A percentile compares a stretch with the other conserved stretches of the same genome.
Evolutionary conservation across 257 asterid genomes (phyloP).

Genomic region (Solanum habrochaites): DNA sequence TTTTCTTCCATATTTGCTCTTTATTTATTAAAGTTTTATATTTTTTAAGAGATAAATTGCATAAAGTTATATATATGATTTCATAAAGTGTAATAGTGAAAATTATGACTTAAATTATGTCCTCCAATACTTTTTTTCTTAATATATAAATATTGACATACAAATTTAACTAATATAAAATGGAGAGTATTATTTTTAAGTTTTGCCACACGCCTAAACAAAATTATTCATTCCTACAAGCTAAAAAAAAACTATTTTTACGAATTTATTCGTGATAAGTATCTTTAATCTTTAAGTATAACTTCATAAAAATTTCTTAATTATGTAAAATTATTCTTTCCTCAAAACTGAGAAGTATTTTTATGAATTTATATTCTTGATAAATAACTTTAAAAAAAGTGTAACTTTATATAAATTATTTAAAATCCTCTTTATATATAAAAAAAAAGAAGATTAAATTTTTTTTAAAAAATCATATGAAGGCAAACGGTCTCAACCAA

Average conservation of each 20-base stretch:
- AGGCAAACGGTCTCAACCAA: background rate
- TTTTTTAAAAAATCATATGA: background rate
- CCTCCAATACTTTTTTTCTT: background rate
- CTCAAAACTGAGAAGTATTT: background rate
- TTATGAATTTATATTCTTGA: background rate
- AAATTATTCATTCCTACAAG: background rate
- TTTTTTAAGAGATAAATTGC: too few relatives aligned
- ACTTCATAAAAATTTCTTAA: background rate
- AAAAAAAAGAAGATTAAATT: too few relatives aligned
- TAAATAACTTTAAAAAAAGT: background rate
- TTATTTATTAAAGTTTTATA: too few relatives aligned
- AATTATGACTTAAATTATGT: background rate
- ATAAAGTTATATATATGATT: too few relatives aligned
- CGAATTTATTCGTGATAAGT: too few relatives aligned
- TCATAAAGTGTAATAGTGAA: too few relatives aligned
- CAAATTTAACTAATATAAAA: too few relatives aligned
- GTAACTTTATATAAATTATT: too few relatives aligned
- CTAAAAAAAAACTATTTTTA: background rate
- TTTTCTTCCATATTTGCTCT: background rate
- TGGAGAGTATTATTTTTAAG: background rate
- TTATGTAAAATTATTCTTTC: background rate
- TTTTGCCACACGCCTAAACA: background rate
- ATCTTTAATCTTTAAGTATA: too few relatives aligned
- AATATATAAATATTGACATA: too few relatives aligned
- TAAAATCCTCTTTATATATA: background rate